Base-by-base conservation (phyloP, 805 yeast species). In the Zygotorulaspora sp. region DNA sequence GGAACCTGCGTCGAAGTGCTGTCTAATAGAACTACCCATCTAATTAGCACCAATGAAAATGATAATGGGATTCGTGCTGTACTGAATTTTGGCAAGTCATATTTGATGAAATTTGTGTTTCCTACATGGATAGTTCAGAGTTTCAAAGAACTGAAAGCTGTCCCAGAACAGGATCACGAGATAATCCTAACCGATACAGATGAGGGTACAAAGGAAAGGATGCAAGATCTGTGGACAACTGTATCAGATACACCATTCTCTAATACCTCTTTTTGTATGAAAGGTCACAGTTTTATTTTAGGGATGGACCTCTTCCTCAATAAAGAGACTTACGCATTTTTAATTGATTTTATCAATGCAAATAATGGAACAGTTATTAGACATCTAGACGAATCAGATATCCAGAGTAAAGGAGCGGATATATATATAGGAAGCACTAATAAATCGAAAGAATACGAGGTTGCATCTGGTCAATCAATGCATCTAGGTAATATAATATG, bases 51-150 rank as follows among this genome's bases (percentile, higher is more conserved):
- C 4, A 75, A 74, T 45, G 54, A 74, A 3, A 74, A 77, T 38
- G 83, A 77, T 36, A 77, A 77, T 41, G 74, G 80, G 32, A 68
- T 77, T 25, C 67, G 74, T 17, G 86, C 84, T 1, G 65, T 68
- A 2, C 62, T 71, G 32, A 52, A 63, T 20, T 59, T 61, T 16
- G 63, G 63, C 1, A 32, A 38, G 15, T 57, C 57, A 4, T 58
- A 66, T 24, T 57, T 66, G 23, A 78, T 83, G 23, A 68, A 72
- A 33, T 70, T 80, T 11, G 92, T 89, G 3, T 66, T 72, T 3
- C 94, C 96, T 0, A 75, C 77, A 14, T 90, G 96, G 96, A 61
- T 89, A 10, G 79, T 80, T 35, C 83, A 75, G 41, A 81, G 89
- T 53, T 65, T 84, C 44, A 75, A 72, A 37, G 55, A 69, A 25